Evolutionary conservation across 1,139 yeast species (phyloP).

Genomic region (Sugiyamaella sp.): DNA sequence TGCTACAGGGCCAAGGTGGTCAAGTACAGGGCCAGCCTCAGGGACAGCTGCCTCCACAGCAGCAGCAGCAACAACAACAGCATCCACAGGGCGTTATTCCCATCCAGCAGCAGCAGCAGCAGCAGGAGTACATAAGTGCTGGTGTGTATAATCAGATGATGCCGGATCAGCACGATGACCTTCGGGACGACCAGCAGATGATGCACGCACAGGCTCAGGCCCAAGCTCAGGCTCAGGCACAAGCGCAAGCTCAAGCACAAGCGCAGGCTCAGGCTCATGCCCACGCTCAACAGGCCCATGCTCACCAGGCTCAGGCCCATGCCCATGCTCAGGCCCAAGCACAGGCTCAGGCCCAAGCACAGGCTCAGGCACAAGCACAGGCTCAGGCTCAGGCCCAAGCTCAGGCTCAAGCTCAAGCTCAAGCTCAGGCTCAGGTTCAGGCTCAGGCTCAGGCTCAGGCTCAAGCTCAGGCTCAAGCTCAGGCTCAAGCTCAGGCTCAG

Average conservation of each 20-base stretch:
- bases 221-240: constrained; percentile 1
- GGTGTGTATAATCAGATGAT: constrained; percentile 7
- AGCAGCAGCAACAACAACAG: constrained; percentile 1
- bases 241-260: constrained; percentile 7
- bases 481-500: constrained; percentile 10
- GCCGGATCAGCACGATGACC: constrained; percentile 10
- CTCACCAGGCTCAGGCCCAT: constrained; percentile 6
- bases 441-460: constrained; percentile 10
- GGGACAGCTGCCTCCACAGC: constrained; percentile 3
- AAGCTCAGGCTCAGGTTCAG: constrained; percentile 14
- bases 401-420: constrained; percentile 12
- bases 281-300: constrained; percentile 10
- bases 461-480: constrained; percentile 12
- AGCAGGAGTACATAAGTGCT: constrained; percentile 5
- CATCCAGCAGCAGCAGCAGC: constrained; percentile 2
- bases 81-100: neutral
- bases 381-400: constrained; percentile 19
- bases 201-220: neutral
- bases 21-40: constrained; percentile 3
- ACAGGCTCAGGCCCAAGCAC: constrained; percentile 17
- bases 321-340: neutral
- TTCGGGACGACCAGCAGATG: constrained; percentile 3
- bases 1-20: constrained; percentile 13
- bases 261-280: constrained; percentile 7
- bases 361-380: constrained; percentile 17